Evolutionary conservation across 2,329 filamentous ascomycete genomes (phyloP), one percentile per base, ranked within the genome.

Genomic region (Nannizziopsis barbatae): DNA sequence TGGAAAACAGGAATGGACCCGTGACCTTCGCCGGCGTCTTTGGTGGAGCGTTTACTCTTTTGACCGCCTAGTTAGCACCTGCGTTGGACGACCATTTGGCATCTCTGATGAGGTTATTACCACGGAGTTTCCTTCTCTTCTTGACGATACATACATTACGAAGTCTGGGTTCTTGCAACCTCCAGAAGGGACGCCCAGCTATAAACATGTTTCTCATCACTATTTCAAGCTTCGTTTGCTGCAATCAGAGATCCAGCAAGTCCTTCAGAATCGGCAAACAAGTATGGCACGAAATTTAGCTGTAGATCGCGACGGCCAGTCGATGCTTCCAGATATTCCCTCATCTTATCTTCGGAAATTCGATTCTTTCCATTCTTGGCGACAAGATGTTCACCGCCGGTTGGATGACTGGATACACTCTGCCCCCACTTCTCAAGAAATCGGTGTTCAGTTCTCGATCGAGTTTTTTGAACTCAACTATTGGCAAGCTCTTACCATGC

Each of bases 1-100:
- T 64, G 73, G 83, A 15, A 77, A 84, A 42, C 77, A 86, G 50
- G 80, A 94, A 65, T 95, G 87, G 76, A 75, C 87, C 35, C 80
- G 90, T 46, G 92, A 96, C 63, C 75, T 95, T 53, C 80, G 88
- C 45, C 77, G 90, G 49, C 78, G 90, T 30, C 72, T 96, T 11
- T 96, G 89, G 88, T 96, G 92, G 90, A 95, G 88, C 68, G 89
- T 89, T 1, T 96, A 96, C 66, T 90, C 86, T 4, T 80, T 96
- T 48, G 90, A 96, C 65, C 79, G 90, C n/a, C 79, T 96, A 4
- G 90, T 96, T 44, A 92, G 87, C 60, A 89, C 87, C 17, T 95
- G 89, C 57, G 90, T 96, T 20, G 90, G 90, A 33, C 76, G 90
- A 48, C 92, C 90, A 5, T 93, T 95, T 60, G 89, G 90, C 27